A percentile compares a stretch with the other conserved stretches of the same genome.
These are phyloP conservation scores for Cymbidium sinense DNA, from an alignment of 106 monocot genomes.

Conservation along the genomic window DNA sequence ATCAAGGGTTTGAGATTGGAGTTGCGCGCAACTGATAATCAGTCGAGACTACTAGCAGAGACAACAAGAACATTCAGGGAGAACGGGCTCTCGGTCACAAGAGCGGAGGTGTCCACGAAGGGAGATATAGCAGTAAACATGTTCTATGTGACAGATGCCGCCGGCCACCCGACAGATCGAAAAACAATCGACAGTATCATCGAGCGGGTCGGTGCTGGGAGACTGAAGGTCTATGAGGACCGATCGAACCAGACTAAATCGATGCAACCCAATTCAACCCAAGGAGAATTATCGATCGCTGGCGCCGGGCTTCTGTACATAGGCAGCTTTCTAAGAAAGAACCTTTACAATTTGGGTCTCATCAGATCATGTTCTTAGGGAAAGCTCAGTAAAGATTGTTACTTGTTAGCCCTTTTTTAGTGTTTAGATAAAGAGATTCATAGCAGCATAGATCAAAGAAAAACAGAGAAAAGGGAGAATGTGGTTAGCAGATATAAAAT, in stretches of 20 bases:
- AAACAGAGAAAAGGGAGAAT: too few relatives aligned
- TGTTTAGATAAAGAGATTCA: too few relatives aligned
- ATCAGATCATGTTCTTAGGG: conserved; percentile 33
- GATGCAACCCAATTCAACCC: not conserved
- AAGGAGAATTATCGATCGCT: not conserved
- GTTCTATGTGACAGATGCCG: conserved; percentile 23
- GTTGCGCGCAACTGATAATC: conserved; percentile 4
- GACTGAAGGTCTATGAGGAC: conserved; percentile 5
- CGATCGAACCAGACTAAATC: not conserved
- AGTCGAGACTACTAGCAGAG: conserved; percentile 14
- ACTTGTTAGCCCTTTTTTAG: too few relatives aligned
- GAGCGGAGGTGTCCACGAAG: conserved; percentile 19
- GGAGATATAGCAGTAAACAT: conserved; percentile 7
- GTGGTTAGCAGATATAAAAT: too few relatives aligned
- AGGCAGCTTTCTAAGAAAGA: conserved; percentile 33
- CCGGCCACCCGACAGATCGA: conserved; percentile 5
- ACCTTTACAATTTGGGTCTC: conserved; percentile 42
- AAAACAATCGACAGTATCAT: conserved; percentile 14
- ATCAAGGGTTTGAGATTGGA: conserved; percentile 20
- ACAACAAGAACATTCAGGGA: conserved; percentile 26
- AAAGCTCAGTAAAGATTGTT: not conserved
- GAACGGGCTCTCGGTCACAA: conserved; percentile 20
- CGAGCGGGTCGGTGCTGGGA: conserved; percentile 11
- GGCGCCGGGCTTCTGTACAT: conserved; percentile 18
- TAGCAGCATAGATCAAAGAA: too few relatives aligned